Evolutionary conservation across 148 eudicot genomes (phyloP).

Genomic region (Amaranthus palmeri): DNA sequence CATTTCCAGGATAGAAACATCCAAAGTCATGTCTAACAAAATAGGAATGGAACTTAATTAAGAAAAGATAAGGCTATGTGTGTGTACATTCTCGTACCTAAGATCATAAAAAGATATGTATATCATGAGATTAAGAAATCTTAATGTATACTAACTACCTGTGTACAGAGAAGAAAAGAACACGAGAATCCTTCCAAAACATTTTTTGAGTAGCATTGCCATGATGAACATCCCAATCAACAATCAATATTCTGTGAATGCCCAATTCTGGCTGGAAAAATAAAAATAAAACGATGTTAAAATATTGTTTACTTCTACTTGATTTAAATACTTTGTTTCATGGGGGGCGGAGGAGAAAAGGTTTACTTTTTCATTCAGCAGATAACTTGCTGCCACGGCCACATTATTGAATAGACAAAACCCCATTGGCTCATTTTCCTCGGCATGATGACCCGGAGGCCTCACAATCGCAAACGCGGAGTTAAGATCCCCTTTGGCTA

Average conservation of each 20-base stretch:
- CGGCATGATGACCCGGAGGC: slow-evolving; percentile 99
- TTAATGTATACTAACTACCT: slow-evolving; percentile 38
- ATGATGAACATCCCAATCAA: slow-evolving; percentile 99
- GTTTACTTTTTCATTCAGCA: slow-evolving; percentile 74
- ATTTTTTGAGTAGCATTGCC: slow-evolving; percentile 95
- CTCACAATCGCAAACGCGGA: slow-evolving; percentile 97
- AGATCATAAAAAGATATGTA: neutral
- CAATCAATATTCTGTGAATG: slow-evolving; percentile 68
- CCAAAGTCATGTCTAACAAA: slow-evolving; percentile 78
- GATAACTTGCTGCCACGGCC: slow-evolving; percentile 78
- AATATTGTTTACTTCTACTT: neutral
- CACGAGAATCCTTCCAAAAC: slow-evolving; percentile 93
- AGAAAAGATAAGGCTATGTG: neutral
- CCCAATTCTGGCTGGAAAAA: slow-evolving; percentile 64
- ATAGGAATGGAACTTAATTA: neutral
- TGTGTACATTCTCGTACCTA: neutral
- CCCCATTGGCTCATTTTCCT: slow-evolving; percentile 84
- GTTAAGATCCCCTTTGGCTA: slow-evolving; percentile 82
- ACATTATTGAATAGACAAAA: slow-evolving; percentile 93
- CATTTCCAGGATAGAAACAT: slow-evolving; percentile 76
- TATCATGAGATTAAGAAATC: no score
- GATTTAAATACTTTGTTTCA: neutral
- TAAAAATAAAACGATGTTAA: slow-evolving; percentile 8
- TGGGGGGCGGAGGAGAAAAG: neutral
- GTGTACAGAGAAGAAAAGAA: slow-evolving; percentile 94